Conservation (phyloP, 495 filamentous ascomycete species). For the Neurospora sp. region DNA sequence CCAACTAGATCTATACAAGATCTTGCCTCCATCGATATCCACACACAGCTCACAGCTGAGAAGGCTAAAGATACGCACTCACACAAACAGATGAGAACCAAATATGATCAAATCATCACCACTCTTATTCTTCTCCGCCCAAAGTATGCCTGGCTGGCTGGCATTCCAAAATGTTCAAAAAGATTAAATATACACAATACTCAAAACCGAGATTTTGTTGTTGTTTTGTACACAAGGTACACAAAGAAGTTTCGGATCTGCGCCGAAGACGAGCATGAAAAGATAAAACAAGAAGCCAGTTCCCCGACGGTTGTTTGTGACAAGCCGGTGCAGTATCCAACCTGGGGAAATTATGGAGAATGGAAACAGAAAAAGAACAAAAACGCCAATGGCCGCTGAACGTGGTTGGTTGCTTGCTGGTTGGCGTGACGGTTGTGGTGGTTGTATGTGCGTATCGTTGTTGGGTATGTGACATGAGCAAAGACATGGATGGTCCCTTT, state of each 20-base stretch:
- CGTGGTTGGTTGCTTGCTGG: not conserved
- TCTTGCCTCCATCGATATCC: not conserved
- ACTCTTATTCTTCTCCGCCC: not conserved
- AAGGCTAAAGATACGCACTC: not conserved
- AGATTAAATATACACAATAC: slow-evolving; percentile 18
- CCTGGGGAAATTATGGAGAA: not conserved
- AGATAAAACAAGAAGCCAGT: not conserved
- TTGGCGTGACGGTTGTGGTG: not conserved
- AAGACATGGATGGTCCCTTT: not conserved
- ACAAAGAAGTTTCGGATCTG: not conserved
- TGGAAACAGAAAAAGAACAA: not conserved
- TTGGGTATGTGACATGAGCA: not conserved
- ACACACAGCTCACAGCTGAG: not conserved
- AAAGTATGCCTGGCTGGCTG: slow-evolving; percentile 6
- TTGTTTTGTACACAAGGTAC: not conserved
- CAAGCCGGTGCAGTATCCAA: not conserved
- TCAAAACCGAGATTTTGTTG: not conserved
- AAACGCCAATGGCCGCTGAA: not conserved
- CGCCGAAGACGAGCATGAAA: not conserved
- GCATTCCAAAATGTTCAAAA: slow-evolving; percentile 7
- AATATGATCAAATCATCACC: not conserved
- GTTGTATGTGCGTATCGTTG: not conserved
- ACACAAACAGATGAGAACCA: not conserved
- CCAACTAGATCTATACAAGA: not conserved
- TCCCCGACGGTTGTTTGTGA: not conserved